Evolutionary conservation across 2,329 filamentous ascomycete species (phyloP).

Genomic region (Colletotrichum lentis): DNA sequence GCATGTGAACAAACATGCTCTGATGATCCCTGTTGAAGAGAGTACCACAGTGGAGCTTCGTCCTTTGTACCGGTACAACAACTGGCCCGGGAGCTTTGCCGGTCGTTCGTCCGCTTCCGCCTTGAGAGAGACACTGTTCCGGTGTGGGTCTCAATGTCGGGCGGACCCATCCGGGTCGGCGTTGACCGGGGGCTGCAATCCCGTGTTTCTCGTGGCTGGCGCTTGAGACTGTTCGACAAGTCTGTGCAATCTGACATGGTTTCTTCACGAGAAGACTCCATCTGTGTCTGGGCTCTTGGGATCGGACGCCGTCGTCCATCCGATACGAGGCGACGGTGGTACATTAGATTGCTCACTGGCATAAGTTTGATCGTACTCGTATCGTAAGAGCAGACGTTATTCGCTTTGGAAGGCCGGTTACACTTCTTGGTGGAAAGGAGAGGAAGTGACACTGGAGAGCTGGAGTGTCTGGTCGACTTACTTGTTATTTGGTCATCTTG

Average conservation of each 20-base stretch:
- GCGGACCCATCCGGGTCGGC: slow-evolving; percentile 12
- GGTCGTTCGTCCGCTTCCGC: neutral
- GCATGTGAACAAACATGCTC: slow-evolving; percentile 33
- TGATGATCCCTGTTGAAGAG: slow-evolving; percentile 27
- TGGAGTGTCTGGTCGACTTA: no score
- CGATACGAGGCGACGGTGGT: neutral
- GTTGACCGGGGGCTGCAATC: neutral
- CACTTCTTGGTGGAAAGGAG: no score
- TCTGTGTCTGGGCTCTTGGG: neutral
- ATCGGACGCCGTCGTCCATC: neutral
- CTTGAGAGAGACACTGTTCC: slow-evolving; percentile 1
- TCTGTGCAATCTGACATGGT: neutral
- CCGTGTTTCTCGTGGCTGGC: neutral
- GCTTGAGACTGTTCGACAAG: no score
- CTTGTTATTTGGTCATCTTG: no score
- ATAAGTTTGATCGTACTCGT: neutral
- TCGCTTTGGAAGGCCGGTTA: no score
- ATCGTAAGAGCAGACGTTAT: neutral
- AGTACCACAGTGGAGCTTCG: slow-evolving; percentile 24
- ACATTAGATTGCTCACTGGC: no score
- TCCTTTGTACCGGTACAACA: slow-evolving; percentile 21
- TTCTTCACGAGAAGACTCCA: neutral
- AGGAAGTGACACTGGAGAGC: neutral
- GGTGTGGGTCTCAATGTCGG: slow-evolving; percentile 7
- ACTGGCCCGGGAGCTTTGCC: neutral